These are phyloP conservation scores for Terfezia claveryi DNA, from an alignment of 495 filamentous ascomycete species.

Conservation along the genomic window DNA sequence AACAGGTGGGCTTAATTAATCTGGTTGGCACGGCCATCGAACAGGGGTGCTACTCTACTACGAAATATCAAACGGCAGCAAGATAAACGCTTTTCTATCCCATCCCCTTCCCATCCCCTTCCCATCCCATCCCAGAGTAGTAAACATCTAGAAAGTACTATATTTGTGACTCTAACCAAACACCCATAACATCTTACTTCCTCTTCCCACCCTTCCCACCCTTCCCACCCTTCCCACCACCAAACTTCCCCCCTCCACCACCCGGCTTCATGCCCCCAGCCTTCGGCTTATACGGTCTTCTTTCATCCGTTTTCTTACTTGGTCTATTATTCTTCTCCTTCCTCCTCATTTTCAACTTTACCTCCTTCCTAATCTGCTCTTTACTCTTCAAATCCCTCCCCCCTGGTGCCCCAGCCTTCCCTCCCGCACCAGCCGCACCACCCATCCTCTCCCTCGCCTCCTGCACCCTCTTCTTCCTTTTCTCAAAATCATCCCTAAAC, in stretches of 20 bases:
- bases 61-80: no score
- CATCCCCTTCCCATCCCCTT: no score
- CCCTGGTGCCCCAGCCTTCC: slow-evolving; percentile 29
- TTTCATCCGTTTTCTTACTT: slow-evolving; percentile 51
- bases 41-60: no score
- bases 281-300: slow-evolving; percentile 50
- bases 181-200: neutral
- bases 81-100: no score
- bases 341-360: slow-evolving; percentile 49
- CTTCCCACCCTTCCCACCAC: neutral
- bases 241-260: slow-evolving; percentile 31
- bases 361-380: slow-evolving; percentile 65
- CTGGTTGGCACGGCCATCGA: no score
- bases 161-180: no score
- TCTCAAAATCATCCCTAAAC: slow-evolving; percentile 67
- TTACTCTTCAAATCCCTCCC: slow-evolving; percentile 60
- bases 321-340: slow-evolving; percentile 80
- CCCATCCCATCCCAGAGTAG: no score
- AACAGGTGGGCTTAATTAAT: no score
- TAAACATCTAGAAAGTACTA: no score
- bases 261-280: slow-evolving; percentile 78
- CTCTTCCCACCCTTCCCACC: neutral
- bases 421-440: neutral
- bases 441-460: slow-evolving; percentile 66
- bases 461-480: slow-evolving; percentile 69